A percentile compares a stretch with the other conserved stretches of the same genome.
These are phyloP conservation scores for Saksenaea oblongispora DNA, from an alignment of 371 early-diverging fungal species.

Conservation along the genomic window DNA sequence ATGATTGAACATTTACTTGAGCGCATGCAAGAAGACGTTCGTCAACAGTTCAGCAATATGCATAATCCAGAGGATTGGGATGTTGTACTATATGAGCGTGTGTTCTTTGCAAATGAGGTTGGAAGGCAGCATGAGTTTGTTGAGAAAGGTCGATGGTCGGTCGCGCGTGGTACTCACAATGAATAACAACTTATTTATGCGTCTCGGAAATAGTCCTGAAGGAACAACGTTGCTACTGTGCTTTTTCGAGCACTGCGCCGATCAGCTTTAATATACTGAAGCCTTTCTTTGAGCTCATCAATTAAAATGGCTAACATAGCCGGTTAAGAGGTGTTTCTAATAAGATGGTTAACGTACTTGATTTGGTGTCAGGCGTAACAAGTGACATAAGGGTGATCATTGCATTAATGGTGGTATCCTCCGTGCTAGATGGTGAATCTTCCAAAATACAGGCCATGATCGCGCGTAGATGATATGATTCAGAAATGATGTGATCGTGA, in stretches of 20 bases:
- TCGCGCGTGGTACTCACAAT: neutral
- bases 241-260: neutral
- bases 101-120: conserved; percentile 14
- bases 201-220: conserved; percentile 29
- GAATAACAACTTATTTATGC: conserved; percentile 2
- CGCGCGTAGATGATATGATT: conserved; percentile 17
- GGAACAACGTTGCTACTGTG: conserved; percentile 29
- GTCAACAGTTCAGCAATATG: neutral
- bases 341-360: conserved; percentile 4
- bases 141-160: conserved; percentile 21
- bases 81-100: conserved; percentile 33
- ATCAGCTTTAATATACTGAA: neutral
- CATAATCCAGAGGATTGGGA: conserved; percentile 22
- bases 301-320: conserved; percentile 23
- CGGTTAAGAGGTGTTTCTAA: neutral
- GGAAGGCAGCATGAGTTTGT: conserved; percentile 28
- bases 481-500: conserved; percentile 32
- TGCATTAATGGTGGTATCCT: conserved; percentile 36
- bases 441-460: conserved; percentile 25
- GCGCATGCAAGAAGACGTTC: conserved; percentile 15
- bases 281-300: conserved; percentile 11
- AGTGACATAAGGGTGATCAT: conserved; percentile 44
- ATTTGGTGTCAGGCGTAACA: conserved; percentile 4
- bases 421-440: conserved; percentile 7
- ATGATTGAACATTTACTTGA: conserved; percentile 15